These are phyloP conservation scores for Astrocystis sublimbata DNA, from an alignment of 495 filamentous ascomycete genomes.

Conservation along the genomic window DNA sequence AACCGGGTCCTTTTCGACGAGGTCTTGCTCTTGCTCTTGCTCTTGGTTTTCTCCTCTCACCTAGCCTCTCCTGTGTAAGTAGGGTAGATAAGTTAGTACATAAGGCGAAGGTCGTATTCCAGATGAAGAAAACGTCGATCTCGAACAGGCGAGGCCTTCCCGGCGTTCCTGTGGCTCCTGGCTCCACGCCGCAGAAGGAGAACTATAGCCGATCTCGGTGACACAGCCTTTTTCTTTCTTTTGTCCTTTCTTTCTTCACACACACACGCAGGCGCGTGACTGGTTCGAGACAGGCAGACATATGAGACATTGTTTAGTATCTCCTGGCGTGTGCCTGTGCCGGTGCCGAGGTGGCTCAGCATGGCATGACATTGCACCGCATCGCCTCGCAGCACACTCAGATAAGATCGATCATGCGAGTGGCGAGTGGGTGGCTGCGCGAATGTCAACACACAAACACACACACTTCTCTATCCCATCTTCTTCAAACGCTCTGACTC, in stretches of 20 bases:
- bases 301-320: no score
- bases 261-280: conserved; percentile 16
- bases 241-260: no score
- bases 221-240: conserved; percentile 18
- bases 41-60: no score
- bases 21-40: no score
- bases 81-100: no score
- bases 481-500: background rate
- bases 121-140: conserved; percentile 16
- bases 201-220: conserved; percentile 14
- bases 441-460: no score
- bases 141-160: conserved; percentile 3
- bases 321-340: no score
- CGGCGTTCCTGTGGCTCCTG: background rate
- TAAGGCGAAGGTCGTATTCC: conserved; percentile 14
- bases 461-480: background rate
- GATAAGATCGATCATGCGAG: conserved; percentile 22
- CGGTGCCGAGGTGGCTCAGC: conserved; percentile 18
- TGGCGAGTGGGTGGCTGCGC: conserved; percentile 17
- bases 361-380: conserved; percentile 16
- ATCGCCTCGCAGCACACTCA: no score
- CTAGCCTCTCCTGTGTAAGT: background rate
- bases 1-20: background rate
- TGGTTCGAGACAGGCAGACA: conserved; percentile 17
- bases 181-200: background rate